phyloP scores from a whole-genome alignment of 192 early-diverging fungal species.

The Coemansia furcata region DNA sequence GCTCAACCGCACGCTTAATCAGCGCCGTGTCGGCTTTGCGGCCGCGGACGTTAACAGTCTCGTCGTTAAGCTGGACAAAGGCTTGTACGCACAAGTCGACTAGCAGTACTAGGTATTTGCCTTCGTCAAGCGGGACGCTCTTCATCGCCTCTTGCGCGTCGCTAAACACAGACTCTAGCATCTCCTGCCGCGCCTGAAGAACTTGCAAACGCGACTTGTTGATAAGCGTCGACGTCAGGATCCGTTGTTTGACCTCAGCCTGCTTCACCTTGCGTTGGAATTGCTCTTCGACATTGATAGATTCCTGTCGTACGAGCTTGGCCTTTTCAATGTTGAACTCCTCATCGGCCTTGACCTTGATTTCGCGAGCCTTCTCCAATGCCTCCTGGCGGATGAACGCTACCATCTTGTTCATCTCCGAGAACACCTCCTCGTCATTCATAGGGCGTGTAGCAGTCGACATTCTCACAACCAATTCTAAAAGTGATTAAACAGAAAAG shows the following conservation, averaged over 20 bases:
- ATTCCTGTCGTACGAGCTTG: constrained; percentile 97
- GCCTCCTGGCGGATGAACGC: constrained; percentile 99
- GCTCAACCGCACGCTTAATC: constrained; percentile 58
- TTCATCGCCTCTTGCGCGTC: constrained; percentile 66
- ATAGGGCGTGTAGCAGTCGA: constrained; percentile 59
- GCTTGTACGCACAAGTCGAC: constrained; percentile 68
- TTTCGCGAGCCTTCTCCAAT: constrained; percentile 95
- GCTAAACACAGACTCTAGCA: constrained; percentile 78
- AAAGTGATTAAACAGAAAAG: neutral
- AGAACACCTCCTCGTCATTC: constrained; percentile 92
- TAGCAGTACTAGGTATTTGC: constrained; percentile 66
- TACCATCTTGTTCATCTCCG: constrained; percentile 99
- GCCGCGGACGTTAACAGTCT: constrained; percentile 64
- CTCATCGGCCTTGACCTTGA: constrained; percentile 99
- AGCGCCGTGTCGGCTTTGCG: constrained; percentile 68
- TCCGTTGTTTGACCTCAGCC: constrained; percentile 92
- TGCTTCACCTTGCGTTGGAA: constrained; percentile 98
- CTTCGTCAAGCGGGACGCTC: constrained; percentile 59
- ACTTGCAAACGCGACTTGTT: constrained; percentile 94
- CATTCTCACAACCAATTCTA: constrained; percentile 10
- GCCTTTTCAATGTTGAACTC: constrained; percentile 99
- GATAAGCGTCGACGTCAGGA: constrained; percentile 90
- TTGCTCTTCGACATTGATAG: constrained; percentile 91
- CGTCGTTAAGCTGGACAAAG: constrained; percentile 85
- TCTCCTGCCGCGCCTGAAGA: constrained; percentile 82